Percentiles rank a stretch among this genome's conserved stretches.
phyloP scores from a whole-genome alignment of 2,329 filamentous ascomycete species.

The Penicillium sp. region DNA sequence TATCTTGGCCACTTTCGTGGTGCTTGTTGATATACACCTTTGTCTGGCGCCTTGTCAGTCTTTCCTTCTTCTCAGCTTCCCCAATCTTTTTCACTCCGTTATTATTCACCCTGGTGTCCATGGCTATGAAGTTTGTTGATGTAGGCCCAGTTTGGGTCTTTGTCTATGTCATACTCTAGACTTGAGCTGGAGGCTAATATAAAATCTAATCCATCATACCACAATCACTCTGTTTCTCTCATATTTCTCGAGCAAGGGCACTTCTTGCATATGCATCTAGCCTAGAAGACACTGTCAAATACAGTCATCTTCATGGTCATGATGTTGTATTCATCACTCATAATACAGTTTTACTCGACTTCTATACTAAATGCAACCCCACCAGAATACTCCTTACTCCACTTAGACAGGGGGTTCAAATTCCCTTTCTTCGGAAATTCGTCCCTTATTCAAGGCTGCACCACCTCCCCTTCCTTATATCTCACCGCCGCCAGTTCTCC shows the following conservation, averaged over 20 bases:
- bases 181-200: not conserved
- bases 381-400: slow-evolving; percentile 1
- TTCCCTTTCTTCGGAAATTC: not conserved
- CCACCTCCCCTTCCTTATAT: slow-evolving; percentile 43
- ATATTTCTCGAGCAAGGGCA: not conserved
- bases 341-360: slow-evolving; percentile 4
- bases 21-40: slow-evolving; percentile 15
- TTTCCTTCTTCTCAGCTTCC: not conserved
- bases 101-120: not conserved
- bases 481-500: slow-evolving; percentile 67
- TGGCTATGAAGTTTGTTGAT: not conserved
- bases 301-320: not conserved
- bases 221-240: not conserved
- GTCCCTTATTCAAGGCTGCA: slow-evolving; percentile 39
- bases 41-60: slow-evolving; percentile 10
- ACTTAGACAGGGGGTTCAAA: not conserved
- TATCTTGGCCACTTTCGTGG: slow-evolving; percentile 7
- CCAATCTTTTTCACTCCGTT: not conserved
- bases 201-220: slow-evolving; percentile 2
- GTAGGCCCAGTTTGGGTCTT: not conserved
- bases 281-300: not conserved
- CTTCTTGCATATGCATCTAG: not conserved
- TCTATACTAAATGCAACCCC: not conserved
- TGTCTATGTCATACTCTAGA: not conserved
- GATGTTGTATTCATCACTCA: slow-evolving; percentile 7